Evolutionary conservation across 495 filamentous ascomycete genomes (phyloP).

Genomic region (Aspergillus mulundensis): DNA sequence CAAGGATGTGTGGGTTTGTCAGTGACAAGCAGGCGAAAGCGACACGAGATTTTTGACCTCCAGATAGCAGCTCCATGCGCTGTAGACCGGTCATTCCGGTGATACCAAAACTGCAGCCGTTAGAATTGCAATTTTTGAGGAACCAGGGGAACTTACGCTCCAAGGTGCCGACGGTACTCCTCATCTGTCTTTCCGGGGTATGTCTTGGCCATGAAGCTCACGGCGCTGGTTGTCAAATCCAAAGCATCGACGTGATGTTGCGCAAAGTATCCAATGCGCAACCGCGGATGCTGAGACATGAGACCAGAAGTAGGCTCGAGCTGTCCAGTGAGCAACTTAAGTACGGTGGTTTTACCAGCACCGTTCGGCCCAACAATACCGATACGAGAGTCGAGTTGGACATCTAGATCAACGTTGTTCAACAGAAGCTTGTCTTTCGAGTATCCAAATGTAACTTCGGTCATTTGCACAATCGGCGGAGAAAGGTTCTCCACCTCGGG

Average conservation of each 20-base stretch:
- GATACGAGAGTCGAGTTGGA: constrained; percentile 96
- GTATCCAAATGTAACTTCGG: constrained; percentile 88
- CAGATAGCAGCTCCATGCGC: constrained; percentile 90
- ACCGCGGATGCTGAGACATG: constrained; percentile 80
- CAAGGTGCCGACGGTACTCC: constrained; percentile 92
- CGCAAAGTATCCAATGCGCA: constrained; percentile 94
- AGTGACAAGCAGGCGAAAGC: constrained; percentile 93
- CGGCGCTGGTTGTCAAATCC: constrained; percentile 81
- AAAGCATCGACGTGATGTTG: constrained; percentile 98
- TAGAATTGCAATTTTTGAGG: not conserved
- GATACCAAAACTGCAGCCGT: constrained; percentile 71
- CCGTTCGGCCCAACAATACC: constrained; percentile 99
- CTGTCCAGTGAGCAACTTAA: constrained; percentile 90
- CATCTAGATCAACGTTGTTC: constrained; percentile 83
- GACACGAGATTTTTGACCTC: constrained; percentile 97
- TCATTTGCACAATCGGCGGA: constrained; percentile 97
- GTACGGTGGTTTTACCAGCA: constrained; percentile 94
- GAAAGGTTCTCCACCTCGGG: constrained; percentile 97
- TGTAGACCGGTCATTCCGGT: constrained; percentile 96
- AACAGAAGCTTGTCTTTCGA: constrained; percentile 74
- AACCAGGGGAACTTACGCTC: constrained; percentile 52
- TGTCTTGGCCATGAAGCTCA: constrained; percentile 90
- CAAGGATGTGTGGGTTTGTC: constrained; percentile 91
- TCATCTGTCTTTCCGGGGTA: constrained; percentile 91
- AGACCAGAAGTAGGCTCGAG: constrained; percentile 71